These are phyloP conservation scores for Amanita polypyramis DNA, from an alignment of 768 basidiomycete species.

Conservation along the genomic window DNA sequence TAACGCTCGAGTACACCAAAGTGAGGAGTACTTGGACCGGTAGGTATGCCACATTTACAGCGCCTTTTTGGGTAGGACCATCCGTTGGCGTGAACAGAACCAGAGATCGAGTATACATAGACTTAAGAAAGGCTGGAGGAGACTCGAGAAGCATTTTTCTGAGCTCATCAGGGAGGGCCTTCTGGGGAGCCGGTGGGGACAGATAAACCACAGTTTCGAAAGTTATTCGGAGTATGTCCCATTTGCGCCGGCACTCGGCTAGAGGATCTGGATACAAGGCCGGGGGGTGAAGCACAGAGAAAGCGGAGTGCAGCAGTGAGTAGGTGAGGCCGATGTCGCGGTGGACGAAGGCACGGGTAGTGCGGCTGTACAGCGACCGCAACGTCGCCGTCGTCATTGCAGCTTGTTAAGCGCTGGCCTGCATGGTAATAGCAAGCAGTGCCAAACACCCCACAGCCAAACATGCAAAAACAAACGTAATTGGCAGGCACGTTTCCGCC, in stretches of 20 bases:
- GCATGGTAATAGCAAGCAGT: background rate
- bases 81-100: constrained; percentile 50
- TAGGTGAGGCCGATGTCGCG: constrained; percentile 61
- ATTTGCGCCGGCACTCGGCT: constrained; percentile 57
- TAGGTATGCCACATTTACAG: constrained; percentile 40
- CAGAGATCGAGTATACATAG: constrained; percentile 55
- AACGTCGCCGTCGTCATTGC: constrained; percentile 37
- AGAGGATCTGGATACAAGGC: constrained; percentile 26
- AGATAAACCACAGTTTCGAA: constrained; percentile 67
- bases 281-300: constrained; percentile 43
- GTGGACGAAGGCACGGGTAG: constrained; percentile 69
- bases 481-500: constrained; percentile 4
- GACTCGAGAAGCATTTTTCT: constrained; percentile 45
- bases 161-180: constrained; percentile 39
- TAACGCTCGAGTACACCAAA: constrained; percentile 59
- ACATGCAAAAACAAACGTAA: background rate
- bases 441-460: background rate
- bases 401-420: background rate
- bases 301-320: constrained; percentile 58
- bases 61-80: constrained; percentile 24
- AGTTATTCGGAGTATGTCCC: constrained; percentile 82
- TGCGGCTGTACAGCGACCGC: constrained; percentile 65
- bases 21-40: constrained; percentile 65
- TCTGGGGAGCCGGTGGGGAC: constrained; percentile 36
- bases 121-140: constrained; percentile 43